These are phyloP conservation scores for Sporothrix curviconia DNA, from an alignment of 2,329 filamentous ascomycete genomes.

Conservation along the genomic window DNA sequence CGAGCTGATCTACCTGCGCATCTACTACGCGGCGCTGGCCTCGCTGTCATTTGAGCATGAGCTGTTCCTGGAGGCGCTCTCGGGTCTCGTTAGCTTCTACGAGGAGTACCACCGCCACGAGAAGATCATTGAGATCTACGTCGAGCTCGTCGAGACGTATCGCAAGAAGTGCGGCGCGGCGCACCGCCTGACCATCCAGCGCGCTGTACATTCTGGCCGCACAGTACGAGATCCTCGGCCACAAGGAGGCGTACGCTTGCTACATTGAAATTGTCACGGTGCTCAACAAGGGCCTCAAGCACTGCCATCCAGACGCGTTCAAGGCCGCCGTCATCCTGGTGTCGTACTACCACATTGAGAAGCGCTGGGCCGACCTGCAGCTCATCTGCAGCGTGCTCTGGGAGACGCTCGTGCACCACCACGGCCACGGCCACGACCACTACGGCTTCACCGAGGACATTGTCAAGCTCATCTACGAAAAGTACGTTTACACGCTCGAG, in stretches of 20 bases:
- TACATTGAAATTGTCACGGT: conserved; percentile 33
- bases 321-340: conserved; percentile 40
- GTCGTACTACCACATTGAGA: conserved; percentile 37
- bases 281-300: conserved; percentile 28
- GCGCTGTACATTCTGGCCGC: conserved; percentile 27
- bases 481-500: conserved; percentile 42
- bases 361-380: conserved; percentile 39
- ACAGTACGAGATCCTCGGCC: conserved; percentile 25
- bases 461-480: conserved; percentile 39
- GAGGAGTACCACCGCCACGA: conserved; percentile 33
- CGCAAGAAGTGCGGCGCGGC: conserved; percentile 24
- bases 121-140: conserved; percentile 32
- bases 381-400: conserved; percentile 40
- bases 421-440: conserved; percentile 27
- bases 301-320: conserved; percentile 36
- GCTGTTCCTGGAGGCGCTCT: conserved; percentile 25
- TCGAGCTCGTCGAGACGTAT: conserved; percentile 30
- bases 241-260: conserved; percentile 30
- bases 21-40: conserved; percentile 30
- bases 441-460: conserved; percentile 34
- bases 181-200: conserved; percentile 31
- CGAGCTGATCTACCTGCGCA: conserved; percentile 31
- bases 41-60: conserved; percentile 28
- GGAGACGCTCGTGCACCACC: conserved; percentile 38
- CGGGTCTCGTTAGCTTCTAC: conserved; percentile 29